Evolutionary conservation across 768 basidiomycete genomes (phyloP).

Genomic region (Calocybe cyanea): DNA sequence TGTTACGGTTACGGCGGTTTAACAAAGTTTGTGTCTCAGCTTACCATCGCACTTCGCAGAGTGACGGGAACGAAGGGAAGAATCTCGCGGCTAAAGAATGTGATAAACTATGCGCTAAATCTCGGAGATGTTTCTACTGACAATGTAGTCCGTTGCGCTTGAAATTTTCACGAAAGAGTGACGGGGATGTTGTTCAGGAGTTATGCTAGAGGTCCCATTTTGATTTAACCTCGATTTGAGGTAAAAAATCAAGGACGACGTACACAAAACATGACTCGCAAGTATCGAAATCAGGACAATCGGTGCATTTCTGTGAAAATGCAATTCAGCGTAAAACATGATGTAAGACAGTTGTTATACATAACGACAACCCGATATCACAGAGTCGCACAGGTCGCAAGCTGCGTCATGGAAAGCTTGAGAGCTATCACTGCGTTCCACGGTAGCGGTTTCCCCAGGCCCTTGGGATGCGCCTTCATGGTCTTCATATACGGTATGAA

Average conservation of each 20-base stretch:
- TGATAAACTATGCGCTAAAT: slow-evolving; percentile 1
- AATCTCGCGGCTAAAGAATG: slow-evolving; percentile 21
- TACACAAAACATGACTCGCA: slow-evolving; percentile 69
- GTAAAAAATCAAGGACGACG: slow-evolving; percentile 3
- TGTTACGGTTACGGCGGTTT: not conserved
- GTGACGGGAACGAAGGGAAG: slow-evolving; percentile 30
- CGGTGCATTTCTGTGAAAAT: slow-evolving; percentile 60
- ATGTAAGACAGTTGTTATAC: slow-evolving; percentile 30
- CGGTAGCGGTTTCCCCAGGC: slow-evolving; percentile 7
- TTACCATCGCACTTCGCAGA: slow-evolving; percentile 59
- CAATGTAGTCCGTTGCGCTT: slow-evolving; percentile 53
- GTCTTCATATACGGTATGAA: slow-evolving; percentile 55
- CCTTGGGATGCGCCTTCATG: slow-evolving; percentile 26
- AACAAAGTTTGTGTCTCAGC: not conserved
- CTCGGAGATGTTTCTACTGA: slow-evolving; percentile 26
- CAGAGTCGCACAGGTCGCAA: slow-evolving; percentile 76
- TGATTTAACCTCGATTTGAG: not conserved
- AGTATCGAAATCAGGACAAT: slow-evolving; percentile 83
- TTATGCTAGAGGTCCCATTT: slow-evolving; percentile 41
- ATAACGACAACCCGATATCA: slow-evolving; percentile 68
- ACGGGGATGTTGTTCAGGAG: slow-evolving; percentile 66
- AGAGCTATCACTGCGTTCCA: slow-evolving; percentile 9
- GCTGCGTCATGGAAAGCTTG: slow-evolving; percentile 55
- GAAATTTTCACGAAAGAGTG: slow-evolving; percentile 70
- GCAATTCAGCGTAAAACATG: not conserved